Evolutionary conservation across 2,329 filamentous ascomycete genomes (phyloP), one percentile per base, ranked within the genome.

Genomic region (Ophiocordyceps camponoti-rufipedis): DNA sequence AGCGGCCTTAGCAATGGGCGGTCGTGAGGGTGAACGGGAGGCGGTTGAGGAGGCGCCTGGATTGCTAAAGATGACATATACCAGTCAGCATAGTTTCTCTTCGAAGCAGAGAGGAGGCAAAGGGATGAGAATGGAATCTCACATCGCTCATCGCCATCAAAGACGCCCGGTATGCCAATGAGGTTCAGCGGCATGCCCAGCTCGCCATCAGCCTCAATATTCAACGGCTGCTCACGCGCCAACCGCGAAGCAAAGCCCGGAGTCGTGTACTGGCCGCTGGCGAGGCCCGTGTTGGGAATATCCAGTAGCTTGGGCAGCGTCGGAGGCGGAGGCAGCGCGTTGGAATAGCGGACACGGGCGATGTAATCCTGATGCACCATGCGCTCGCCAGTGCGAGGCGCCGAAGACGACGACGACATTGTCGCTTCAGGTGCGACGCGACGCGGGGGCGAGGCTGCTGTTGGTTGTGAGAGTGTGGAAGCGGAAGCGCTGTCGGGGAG

Each of bases 121-220:
- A 38, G 9, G 8, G 14, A 16, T 8, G 7, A 38, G 18, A 18
- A 31, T 9, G 18, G 11, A n/a, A 39, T 33, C 58, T 61, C 71
- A 95, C 88, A 86, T 65, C 82, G 82, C 69, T 96, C 89, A 61
- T 96, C 87, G 48, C 88, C 89, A 56, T 96, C 81, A 57, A 96
- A 95, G 47, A 96, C 80, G 29, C 88, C 87, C 7, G 89, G 89
- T 67, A 96, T 85, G 56, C 91, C 91, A 47, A 96, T 83, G 53
- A 98, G 67, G 61, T 96, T 89, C 58, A 98, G 78, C 48, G 88
- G 87, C 91, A 98, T 96, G 47, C 91, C 91, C 54, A 96, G 75
- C 68, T 98, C 91, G 9, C 88, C 91, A 74, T 98, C 91, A 29
- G 87, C 87, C 64, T 98, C 91, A 49, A 98, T 91, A 58, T 95